Evolutionary conservation across 2,329 filamentous ascomycete genomes (phyloP), one percentile per base, ranked within the genome.

Genomic region (Scedosporium boydii): DNA sequence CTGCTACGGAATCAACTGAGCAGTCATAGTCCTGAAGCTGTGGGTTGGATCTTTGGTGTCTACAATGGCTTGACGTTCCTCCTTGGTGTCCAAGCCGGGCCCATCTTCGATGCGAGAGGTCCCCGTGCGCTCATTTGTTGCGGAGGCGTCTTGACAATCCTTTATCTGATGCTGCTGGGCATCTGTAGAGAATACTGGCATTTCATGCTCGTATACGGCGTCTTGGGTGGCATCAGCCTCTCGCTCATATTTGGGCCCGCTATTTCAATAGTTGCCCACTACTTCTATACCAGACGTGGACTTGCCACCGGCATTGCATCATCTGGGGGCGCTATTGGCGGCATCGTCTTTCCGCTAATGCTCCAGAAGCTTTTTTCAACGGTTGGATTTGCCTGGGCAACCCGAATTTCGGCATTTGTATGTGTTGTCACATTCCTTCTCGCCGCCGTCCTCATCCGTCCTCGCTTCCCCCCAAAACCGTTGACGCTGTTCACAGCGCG

Each of bases 271-370:
- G 48, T 23, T 61, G 89, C 90, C 1, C 92, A 96, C 72, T 96
- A 85, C 78, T 97, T 97, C 80, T 81, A 85, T 27, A 76, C 77
- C 4, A 86, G 86, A 60, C 86, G 93, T 23, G 93, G 89, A 5
- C 80, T 91, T 63, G 91, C 92, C 2, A 96, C 89, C 0, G 93
- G 93, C 14, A 78, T 96, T 59, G 91, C 91, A 5, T 86, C 88
- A 2, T 88, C 89, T 0, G 93, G 91, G 7, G 87, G 87, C 60
- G 87, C 86, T n/a, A 71, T 90, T 7, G 89, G 88, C 29, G 59
- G 59, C 3, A 34, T 55, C 4, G 10, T 27, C 26, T 23, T 86
- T 85, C 53, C 69, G 73, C 0, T 75, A 4, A 67, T 72, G 27
- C 69, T 73, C 5, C 66, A 69, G 1, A 70, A 68, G 21, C 62